Evolutionary conservation across 2,329 filamentous ascomycete species (phyloP).

Genomic region (Aspergillus sp.): DNA sequence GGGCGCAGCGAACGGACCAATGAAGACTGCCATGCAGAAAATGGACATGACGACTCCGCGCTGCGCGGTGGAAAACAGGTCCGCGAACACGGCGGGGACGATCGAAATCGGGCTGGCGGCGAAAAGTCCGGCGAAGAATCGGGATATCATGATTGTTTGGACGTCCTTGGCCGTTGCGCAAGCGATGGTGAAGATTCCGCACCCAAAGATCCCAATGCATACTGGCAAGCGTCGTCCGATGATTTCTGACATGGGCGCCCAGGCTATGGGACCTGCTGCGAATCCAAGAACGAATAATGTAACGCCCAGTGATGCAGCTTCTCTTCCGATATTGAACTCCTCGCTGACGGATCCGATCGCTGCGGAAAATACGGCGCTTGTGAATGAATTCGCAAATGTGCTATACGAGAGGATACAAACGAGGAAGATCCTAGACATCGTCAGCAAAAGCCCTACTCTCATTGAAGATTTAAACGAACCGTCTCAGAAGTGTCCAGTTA

Average conservation of each 20-base stretch:
- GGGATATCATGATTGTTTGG: conserved; percentile 48
- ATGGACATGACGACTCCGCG: conserved; percentile 52
- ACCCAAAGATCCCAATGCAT: conserved; percentile 47
- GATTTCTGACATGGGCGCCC: conserved; percentile 66
- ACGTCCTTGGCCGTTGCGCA: conserved; percentile 49
- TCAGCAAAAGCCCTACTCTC: neutral
- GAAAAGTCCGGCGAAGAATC: conserved; percentile 55
- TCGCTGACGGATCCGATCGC: conserved; percentile 60
- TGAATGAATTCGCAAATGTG: conserved; percentile 57
- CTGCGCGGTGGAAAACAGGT: conserved; percentile 55
- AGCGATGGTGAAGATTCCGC: conserved; percentile 52
- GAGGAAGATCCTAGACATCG: conserved; percentile 21
- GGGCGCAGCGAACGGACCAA: conserved; percentile 55
- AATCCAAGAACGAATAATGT: conserved; percentile 58
- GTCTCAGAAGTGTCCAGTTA: conserved; percentile 56
- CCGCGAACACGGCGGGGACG: conserved; percentile 51
- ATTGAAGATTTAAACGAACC: conserved; percentile 30
- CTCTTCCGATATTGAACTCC: conserved; percentile 51
- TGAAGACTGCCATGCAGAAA: conserved; percentile 56
- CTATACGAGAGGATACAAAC: conserved; percentile 45
- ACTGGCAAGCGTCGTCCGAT: conserved; percentile 61
- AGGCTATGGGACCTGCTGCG: conserved; percentile 64
- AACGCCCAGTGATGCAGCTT: conserved; percentile 53
- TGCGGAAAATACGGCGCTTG: conserved; percentile 69
- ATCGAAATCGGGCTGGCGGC: conserved; percentile 50